These are phyloP conservation scores for Hanseniaspora lindneri DNA, from an alignment of 805 yeast genomes.

Conservation along the genomic window DNA sequence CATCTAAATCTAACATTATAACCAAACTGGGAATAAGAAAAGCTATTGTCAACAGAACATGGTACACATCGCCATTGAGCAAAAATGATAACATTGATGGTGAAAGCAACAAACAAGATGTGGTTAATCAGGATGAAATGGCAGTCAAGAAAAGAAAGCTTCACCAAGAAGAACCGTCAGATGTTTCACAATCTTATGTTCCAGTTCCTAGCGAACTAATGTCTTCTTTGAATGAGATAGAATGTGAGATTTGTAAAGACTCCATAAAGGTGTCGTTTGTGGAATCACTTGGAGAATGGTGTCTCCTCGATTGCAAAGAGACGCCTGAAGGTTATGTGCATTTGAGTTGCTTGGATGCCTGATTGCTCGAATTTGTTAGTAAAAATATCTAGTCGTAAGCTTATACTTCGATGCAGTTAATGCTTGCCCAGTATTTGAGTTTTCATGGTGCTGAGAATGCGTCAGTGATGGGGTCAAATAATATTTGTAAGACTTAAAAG, in stretches of 20 bases:
- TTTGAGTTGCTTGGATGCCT: too few relatives aligned
- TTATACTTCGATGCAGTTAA: background rate
- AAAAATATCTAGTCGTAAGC: too few relatives aligned
- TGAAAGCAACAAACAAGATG: slow-evolving; percentile 1
- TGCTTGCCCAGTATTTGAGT: too few relatives aligned
- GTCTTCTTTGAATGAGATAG: slow-evolving; percentile 20
- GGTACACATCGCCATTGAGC: slow-evolving; percentile 15
- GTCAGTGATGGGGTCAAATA: too few relatives aligned
- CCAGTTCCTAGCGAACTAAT: slow-evolving; percentile 14
- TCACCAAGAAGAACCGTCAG: background rate
- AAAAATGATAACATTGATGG: background rate
- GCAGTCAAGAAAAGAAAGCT: background rate
- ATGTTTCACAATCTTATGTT: background rate
- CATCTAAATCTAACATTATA: slow-evolving; percentile 32
- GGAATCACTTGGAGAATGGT: slow-evolving; percentile 70
- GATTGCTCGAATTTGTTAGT: too few relatives aligned
- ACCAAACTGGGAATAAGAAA: slow-evolving; percentile 16
- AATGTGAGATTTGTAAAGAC: slow-evolving; percentile 66
- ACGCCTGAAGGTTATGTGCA: slow-evolving; percentile 43
- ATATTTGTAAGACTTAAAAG: too few relatives aligned
- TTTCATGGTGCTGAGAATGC: too few relatives aligned
- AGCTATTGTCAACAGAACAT: slow-evolving; percentile 19
- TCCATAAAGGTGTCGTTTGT: slow-evolving; percentile 51
- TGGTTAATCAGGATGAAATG: background rate
- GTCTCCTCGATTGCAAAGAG: slow-evolving; percentile 57